Percentiles rank a stretch among this genome's conserved stretches.
These are phyloP conservation scores for Sicyos edulis DNA, from an alignment of 306 rosid genomes.

Conservation along the genomic window DNA sequence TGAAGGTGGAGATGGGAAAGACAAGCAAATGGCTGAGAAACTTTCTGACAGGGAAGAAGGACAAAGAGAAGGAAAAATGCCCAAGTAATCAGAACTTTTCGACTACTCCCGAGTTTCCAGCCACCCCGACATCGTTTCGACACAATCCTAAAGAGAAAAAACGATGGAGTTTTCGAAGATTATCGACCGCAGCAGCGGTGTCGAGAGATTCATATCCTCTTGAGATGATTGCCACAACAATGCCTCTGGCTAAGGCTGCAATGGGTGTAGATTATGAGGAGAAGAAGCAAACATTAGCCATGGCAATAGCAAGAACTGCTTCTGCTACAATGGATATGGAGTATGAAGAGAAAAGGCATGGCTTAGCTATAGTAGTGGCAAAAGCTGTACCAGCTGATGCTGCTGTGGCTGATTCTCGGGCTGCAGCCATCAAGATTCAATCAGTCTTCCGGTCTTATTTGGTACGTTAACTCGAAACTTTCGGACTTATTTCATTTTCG, in stretches of 20 bases:
- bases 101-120: conserved; percentile 32
- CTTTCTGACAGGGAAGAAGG: conserved; percentile 67
- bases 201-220: conserved; percentile 31
- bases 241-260: conserved; percentile 21
- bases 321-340: conserved; percentile 34
- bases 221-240: conserved; percentile 31
- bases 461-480: conserved; percentile 37
- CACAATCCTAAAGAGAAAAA: conserved; percentile 60
- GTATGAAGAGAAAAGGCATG: conserved; percentile 52
- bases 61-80: conserved; percentile 32
- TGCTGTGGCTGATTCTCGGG: conserved; percentile 22
- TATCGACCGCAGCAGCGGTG: conserved; percentile 26
- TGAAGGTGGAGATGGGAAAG: conserved; percentile 64
- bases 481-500: background rate
- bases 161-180: conserved; percentile 82
- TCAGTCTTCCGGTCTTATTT: conserved; percentile 69
- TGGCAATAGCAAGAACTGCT: conserved; percentile 50
- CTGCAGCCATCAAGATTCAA: conserved; percentile 70
- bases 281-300: conserved; percentile 58
- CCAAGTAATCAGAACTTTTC: conserved; percentile 30
- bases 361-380: conserved; percentile 55
- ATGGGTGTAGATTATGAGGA: conserved; percentile 44
- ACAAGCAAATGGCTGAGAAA: conserved; percentile 70
- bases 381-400: conserved; percentile 33
- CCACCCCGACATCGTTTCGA: conserved; percentile 43